Evolutionary conservation across 106 monocot species (phyloP).

Genomic region (Dendrobium officinale): DNA sequence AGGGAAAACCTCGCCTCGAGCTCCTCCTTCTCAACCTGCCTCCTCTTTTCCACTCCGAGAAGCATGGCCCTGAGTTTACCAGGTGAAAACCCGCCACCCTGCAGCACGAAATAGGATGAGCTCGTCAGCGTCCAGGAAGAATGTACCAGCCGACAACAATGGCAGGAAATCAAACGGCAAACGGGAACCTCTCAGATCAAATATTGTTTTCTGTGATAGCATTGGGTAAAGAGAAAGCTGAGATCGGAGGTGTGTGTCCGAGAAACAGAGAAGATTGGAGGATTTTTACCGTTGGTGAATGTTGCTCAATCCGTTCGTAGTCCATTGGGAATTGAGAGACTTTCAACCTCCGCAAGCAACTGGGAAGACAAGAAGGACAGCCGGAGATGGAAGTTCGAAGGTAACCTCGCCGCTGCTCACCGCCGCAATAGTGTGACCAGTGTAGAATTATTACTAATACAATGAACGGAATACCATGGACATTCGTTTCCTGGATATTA

Average conservation of each 20-base stretch:
- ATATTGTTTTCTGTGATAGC: not conserved
- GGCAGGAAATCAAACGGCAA: not conserved
- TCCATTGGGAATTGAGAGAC: conserved; percentile 18
- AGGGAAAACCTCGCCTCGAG: conserved; percentile 24
- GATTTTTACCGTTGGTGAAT: conserved; percentile 7
- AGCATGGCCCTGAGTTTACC: conserved; percentile 59
- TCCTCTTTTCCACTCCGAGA: conserved; percentile 51
- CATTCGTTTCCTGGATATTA: not conserved
- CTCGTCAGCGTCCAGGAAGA: not conserved
- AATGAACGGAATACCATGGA: not conserved
- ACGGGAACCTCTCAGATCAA: not conserved
- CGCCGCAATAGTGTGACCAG: not conserved
- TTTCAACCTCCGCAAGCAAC: not conserved
- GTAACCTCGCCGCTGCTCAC: not conserved
- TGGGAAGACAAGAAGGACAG: not conserved
- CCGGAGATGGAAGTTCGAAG: not conserved
- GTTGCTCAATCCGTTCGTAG: conserved; percentile 42
- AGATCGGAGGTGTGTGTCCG: not conserved
- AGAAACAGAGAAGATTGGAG: not conserved
- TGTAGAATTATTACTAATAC: not conserved
- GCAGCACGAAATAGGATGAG: conserved; percentile 1
- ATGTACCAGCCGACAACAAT: not conserved
- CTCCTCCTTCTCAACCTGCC: conserved; percentile 31
- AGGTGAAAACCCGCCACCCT: conserved; percentile 55
- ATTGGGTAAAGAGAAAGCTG: conserved; percentile 16